Evolutionary conservation across 73 alveolate genomes (phyloP).

Genomic region (Symbiodinium pilosum): DNA sequence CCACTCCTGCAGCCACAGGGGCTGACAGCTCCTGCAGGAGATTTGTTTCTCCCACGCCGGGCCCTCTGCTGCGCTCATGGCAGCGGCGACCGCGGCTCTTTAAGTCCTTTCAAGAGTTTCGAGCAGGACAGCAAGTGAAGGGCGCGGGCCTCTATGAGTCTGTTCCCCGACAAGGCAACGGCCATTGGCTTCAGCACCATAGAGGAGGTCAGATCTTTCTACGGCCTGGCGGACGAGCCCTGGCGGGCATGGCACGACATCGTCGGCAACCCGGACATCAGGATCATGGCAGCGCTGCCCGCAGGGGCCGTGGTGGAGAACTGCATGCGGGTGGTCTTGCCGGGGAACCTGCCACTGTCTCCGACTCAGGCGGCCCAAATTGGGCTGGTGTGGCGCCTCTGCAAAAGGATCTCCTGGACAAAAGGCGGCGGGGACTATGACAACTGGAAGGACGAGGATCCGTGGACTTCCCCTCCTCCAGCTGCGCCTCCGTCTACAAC

Average conservation of each 20-base stretch:
- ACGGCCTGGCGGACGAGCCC: background rate
- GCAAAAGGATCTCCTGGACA: background rate
- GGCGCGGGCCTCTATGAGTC: background rate
- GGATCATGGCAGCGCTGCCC: background rate
- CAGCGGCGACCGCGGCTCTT: too few relatives aligned
- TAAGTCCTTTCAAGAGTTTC: too few relatives aligned
- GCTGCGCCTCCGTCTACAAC: background rate
- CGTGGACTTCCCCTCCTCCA: background rate
- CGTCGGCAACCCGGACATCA: background rate
- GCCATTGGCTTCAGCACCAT: background rate
- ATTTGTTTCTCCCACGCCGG: too few relatives aligned
- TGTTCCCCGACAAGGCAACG: background rate
- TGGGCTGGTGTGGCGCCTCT: background rate
- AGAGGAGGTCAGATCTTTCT: background rate
- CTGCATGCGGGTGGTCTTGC: background rate
- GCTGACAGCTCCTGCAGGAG: too few relatives aligned
- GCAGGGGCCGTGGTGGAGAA: background rate
- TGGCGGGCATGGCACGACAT: background rate
- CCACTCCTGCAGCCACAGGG: too few relatives aligned
- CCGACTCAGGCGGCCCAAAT: background rate
- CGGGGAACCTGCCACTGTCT: background rate
- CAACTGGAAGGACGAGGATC: background rate
- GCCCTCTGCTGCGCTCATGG: too few relatives aligned
- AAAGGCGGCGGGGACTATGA: background rate
- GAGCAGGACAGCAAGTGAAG: too few relatives aligned